Conservation (phyloP, 106 monocot genomes). For the Vanilla planifolia region DNA sequence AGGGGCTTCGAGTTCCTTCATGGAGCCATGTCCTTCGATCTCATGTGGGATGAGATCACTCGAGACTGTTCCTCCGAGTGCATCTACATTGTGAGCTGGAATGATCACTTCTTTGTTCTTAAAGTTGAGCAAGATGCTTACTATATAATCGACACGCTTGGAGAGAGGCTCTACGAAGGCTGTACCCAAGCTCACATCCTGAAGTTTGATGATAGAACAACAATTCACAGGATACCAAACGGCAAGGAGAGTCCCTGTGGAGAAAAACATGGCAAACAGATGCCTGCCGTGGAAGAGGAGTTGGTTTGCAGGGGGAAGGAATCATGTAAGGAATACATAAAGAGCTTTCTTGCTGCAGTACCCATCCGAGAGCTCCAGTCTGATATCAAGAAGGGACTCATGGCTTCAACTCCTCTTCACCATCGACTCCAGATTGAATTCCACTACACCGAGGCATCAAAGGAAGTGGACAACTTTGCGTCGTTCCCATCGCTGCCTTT, state of each 20-base stretch:
- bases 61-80: constrained; percentile 17
- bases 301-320: constrained; percentile 59
- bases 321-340: constrained; percentile 77
- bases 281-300: neutral
- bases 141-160: constrained; percentile 90
- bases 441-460: constrained; percentile 38
- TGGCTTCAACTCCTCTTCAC: constrained; percentile 43
- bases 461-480: neutral
- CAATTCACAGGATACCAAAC: constrained; percentile 20
- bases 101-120: constrained; percentile 94
- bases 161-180: constrained; percentile 89
- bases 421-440: constrained; percentile 87
- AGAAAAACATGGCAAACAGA: neutral
- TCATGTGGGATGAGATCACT: constrained; percentile 83
- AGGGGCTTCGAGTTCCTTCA: constrained; percentile 53
- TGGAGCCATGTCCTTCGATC: constrained; percentile 88
- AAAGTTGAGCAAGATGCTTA: constrained; percentile 71
- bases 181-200: constrained; percentile 82
- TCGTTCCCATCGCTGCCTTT: neutral
- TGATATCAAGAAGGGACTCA: constrained; percentile 71
- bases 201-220: constrained; percentile 59
- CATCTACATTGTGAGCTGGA: constrained; percentile 92
- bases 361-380: constrained; percentile 68
- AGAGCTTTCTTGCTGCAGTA: constrained; percentile 76
- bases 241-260: constrained; percentile 4